A percentile compares a stretch with the other conserved stretches of the same genome.
These are phyloP conservation scores for Styphnolobium japonicum DNA, from an alignment of 306 rosid species.

Conservation along the genomic window DNA sequence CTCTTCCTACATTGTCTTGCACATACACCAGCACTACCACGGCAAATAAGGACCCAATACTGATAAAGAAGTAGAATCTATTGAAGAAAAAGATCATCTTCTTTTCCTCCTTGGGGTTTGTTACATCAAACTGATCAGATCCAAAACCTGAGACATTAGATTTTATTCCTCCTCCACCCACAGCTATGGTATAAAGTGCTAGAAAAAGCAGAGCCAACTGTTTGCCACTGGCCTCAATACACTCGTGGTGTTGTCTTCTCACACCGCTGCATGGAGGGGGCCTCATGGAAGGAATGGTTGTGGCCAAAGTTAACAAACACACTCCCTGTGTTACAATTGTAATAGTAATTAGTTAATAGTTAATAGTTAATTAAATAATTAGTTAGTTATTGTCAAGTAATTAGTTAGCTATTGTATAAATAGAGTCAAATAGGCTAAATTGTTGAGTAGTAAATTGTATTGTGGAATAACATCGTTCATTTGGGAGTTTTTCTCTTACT, in stretches of 20 bases:
- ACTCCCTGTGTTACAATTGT: too few species aligned
- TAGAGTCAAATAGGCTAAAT: too few species aligned
- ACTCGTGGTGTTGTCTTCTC: conserved; percentile 56
- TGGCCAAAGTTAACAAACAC: conserved; percentile 64
- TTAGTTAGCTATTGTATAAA: too few species aligned
- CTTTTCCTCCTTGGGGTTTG: conserved; percentile 76
- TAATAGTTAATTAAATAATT: too few species aligned
- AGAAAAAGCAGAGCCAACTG: conserved; percentile 66
- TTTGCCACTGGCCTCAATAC: conserved; percentile 55
- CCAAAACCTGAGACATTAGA: conserved; percentile 93
- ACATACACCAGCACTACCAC: conserved; percentile 78
- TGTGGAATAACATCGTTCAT: too few species aligned
- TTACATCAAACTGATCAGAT: conserved; percentile 65
- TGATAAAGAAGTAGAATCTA: conserved; percentile 80
- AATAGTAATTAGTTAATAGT: too few species aligned
- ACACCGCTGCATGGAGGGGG: conserved; percentile 62
- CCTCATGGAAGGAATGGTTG: conserved; percentile 65
- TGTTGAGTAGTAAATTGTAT: too few species aligned
- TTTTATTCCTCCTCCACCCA: conserved; percentile 91
- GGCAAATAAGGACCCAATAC: conserved; percentile 79
- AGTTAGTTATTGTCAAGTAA: too few species aligned
- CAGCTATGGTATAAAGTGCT: conserved; percentile 73
- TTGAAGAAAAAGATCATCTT: conserved; percentile 94
- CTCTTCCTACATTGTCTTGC: conserved; percentile 86
- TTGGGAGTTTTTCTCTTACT: too few species aligned